A percentile compares a stretch with the other conserved stretches of the same genome.
phyloP scores from a whole-genome alignment of 1,284 basidiomycete genomes.

The Ustilago tritici region DNA sequence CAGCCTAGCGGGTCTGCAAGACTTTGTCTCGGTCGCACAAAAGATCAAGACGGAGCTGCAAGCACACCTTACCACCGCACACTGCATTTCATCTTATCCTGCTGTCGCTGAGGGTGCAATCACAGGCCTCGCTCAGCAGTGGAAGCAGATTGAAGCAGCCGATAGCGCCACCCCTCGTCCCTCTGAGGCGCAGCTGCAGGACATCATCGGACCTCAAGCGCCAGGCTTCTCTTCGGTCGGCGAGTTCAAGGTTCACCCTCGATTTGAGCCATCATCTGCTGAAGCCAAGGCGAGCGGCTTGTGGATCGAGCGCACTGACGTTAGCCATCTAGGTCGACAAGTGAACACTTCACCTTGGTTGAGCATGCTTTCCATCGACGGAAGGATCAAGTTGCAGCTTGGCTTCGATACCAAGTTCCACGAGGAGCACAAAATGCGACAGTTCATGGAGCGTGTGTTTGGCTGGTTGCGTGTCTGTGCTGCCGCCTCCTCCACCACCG shows the following conservation, averaged over 20 bases:
- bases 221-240: constrained; percentile 36
- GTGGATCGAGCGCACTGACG: constrained; percentile 26
- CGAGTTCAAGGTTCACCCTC: constrained; percentile 3
- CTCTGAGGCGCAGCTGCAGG: constrained; percentile 2
- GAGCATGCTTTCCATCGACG: constrained; percentile 37
- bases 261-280: constrained; percentile 18
- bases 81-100: constrained; percentile 29
- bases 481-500: constrained; percentile 10
- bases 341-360: constrained; percentile 51
- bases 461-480: constrained; percentile 31
- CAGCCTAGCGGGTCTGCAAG: not conserved
- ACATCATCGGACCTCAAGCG: constrained; percentile 34
- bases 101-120: constrained; percentile 5
- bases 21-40: constrained; percentile 12
- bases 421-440: constrained; percentile 27
- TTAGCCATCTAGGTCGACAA: constrained; percentile 33
- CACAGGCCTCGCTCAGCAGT: constrained; percentile 12
- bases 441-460: constrained; percentile 20
- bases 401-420: constrained; percentile 45
- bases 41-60: constrained; percentile 22
- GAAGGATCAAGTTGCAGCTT: constrained; percentile 33
- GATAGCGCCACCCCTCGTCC: not conserved
- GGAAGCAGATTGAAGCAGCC: constrained; percentile 14
- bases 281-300: constrained; percentile 11
- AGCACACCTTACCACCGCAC: constrained; percentile 20